Evolutionary conservation across 371 early-diverging fungal genomes (phyloP).

Genomic region (Saksenaea vasiformis): DNA sequence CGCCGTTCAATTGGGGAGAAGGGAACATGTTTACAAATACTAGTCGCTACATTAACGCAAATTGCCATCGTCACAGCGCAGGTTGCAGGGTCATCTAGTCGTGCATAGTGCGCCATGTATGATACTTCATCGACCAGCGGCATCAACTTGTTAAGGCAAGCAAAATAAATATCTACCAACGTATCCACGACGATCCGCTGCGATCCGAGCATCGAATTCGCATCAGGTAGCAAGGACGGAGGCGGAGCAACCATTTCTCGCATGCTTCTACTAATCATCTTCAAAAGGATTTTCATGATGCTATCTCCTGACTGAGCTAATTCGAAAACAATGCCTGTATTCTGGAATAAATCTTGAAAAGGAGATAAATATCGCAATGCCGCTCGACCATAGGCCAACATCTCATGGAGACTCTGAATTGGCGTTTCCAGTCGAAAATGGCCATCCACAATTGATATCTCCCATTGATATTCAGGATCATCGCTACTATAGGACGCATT

Average conservation of each 20-base stretch:
- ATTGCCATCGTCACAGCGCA: conserved; percentile 7
- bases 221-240: not conserved
- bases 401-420: conserved; percentile 11
- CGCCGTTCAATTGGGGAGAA: not conserved
- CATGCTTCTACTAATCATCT: not conserved
- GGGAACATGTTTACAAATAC: conserved; percentile 1
- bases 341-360: conserved; percentile 9
- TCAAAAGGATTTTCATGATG: not conserved
- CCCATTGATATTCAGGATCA: conserved; percentile 9
- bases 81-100: not conserved
- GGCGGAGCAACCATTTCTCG: not conserved
- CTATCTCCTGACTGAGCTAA: not conserved
- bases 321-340: conserved; percentile 8
- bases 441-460: conserved; percentile 16
- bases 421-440: conserved; percentile 9
- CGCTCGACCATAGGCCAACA: conserved; percentile 9
- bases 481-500: not conserved
- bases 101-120: conserved; percentile 5
- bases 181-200: not conserved
- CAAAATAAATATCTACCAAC: not conserved
- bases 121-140: not conserved
- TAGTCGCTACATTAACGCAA: conserved; percentile 1
- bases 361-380: conserved; percentile 15
- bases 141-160: not conserved
- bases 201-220: not conserved